Evolutionary conservation across 768 basidiomycete species (phyloP), one percentile per base, ranked within the genome.

Genomic region (Tephrocybe sp.): DNA sequence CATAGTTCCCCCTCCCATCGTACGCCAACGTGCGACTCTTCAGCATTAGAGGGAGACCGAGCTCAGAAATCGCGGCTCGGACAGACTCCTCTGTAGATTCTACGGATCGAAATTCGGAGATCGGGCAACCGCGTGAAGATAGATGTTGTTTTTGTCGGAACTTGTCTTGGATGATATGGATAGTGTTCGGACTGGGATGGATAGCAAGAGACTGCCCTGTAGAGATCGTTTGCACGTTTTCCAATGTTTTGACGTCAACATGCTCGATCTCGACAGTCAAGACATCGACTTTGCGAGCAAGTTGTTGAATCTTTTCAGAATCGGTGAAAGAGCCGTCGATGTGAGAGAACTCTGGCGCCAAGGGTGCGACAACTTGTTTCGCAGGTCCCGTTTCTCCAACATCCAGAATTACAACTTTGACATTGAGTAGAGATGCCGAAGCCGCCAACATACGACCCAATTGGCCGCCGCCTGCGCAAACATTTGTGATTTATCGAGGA

Each of bases 251-350:
- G 9, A 79, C 90, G 54, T 96, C 82, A 53, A 99, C 92, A 60
- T 99, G 97, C 69, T 99, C 96, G 27, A 98, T 98, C 74, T 99
- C 96, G 44, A 96, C 84, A 0, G 96, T 98, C 41, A 98, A 73
- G 27, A 98, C 72, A 60, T 98, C 89, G 25, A 89, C 94, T 62
- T 84, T 83, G 11, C 65, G 53, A 0, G 94, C 92, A 30, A 99
- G 80, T 54, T 89, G 78, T 35, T 74, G 77, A 57, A 99, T 96
- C 62, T 88, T 86, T 11, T 68, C 70, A 0, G 87, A 78, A 62
- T 94, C 87, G 21, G 87, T 70, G 70, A 97, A 98, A 4, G 92
- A 87, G 39, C 96, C 96, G 59, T 98, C 89, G 59, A 95, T 71
- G 61, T 98, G 96, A 9, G 63, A 76, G 62, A 56, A 68, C 51